Conservation (phyloP, 495 filamentous ascomycete species). For the Hypoxylon fuscum region DNA sequence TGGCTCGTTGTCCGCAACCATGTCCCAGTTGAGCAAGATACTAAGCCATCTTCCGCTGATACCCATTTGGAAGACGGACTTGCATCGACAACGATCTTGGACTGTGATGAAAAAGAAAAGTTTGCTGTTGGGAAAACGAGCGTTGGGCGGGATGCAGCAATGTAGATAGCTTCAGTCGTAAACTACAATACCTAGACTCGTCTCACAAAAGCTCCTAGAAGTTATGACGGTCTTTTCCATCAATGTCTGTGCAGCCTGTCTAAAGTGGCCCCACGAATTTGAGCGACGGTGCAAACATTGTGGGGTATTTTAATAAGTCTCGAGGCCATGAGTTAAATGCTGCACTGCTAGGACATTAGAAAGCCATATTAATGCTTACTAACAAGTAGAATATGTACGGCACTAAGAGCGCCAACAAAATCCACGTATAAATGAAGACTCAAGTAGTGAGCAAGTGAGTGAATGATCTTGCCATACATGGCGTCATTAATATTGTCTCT, state of each 20-base stretch:
- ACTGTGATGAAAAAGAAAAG: conserved; percentile 7
- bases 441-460: too few species aligned
- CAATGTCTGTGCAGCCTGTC: too few species aligned
- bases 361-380: too few species aligned
- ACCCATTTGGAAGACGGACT: conserved; percentile 20
- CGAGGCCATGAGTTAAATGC: too few species aligned
- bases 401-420: too few species aligned
- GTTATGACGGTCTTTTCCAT: too few species aligned
- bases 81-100: not conserved
- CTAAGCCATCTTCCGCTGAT: conserved; percentile 12
- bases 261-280: too few species aligned
- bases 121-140: conserved; percentile 17
- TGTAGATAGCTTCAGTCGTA: conserved; percentile 3
- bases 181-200: not conserved
- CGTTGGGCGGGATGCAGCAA: conserved; percentile 5
- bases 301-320: too few species aligned
- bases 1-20: conserved; percentile 39
- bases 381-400: too few species aligned
- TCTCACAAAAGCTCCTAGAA: not conserved
- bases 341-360: too few species aligned
- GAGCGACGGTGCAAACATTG: too few species aligned
- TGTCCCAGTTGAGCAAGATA: conserved; percentile 19
- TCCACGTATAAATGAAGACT: too few species aligned
- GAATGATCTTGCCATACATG: conserved; percentile 3
- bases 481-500: conserved; percentile 27